Evolutionary conservation across 768 basidiomycete species (phyloP).

Genomic region (Chalciporus piperatus): DNA sequence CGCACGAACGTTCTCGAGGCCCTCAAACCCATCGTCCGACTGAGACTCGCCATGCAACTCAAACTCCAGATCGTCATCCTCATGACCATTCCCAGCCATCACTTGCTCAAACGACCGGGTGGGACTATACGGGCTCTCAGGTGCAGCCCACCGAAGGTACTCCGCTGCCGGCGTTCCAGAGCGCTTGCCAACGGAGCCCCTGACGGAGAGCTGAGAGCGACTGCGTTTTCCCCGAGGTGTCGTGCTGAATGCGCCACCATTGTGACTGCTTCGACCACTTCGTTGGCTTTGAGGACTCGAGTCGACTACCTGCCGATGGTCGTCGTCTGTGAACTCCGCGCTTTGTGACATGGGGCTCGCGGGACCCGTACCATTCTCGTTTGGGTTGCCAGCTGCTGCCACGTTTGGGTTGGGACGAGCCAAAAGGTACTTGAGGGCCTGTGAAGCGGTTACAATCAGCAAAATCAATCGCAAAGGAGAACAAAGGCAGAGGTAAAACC

Average conservation of each 20-base stretch:
- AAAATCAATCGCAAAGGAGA: conserved; percentile 4
- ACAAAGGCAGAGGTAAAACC: conserved; percentile 26
- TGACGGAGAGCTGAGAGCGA: conserved; percentile 70
- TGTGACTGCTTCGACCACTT: conserved; percentile 57
- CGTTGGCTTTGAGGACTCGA: conserved; percentile 75
- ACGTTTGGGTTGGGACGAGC: conserved; percentile 56
- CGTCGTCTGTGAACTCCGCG: conserved; percentile 49
- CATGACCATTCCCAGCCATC: conserved; percentile 28
- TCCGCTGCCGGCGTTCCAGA: conserved; percentile 90
- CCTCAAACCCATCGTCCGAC: conserved; percentile 83
- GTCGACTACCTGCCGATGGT: conserved; percentile 43
- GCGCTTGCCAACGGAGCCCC: conserved; percentile 78
- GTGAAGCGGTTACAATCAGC: conserved; percentile 7
- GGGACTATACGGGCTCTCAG: conserved; percentile 77
- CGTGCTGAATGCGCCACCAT: conserved; percentile 65
- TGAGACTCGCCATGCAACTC: conserved; percentile 74
- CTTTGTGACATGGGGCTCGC: conserved; percentile 49
- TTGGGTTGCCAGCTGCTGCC: conserved; percentile 25
- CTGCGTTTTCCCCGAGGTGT: conserved; percentile 78
- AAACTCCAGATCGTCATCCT: conserved; percentile 73
- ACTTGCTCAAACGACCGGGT: conserved; percentile 65
- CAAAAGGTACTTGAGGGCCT: conserved; percentile 92
- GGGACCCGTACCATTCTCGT: conserved; percentile 35
- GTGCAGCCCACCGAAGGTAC: conserved; percentile 77
- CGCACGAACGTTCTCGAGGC: conserved; percentile 91